Evolutionary conservation across 2,329 filamentous ascomycete species (phyloP).

Genomic region (Calonectria pseudoturangicola): DNA sequence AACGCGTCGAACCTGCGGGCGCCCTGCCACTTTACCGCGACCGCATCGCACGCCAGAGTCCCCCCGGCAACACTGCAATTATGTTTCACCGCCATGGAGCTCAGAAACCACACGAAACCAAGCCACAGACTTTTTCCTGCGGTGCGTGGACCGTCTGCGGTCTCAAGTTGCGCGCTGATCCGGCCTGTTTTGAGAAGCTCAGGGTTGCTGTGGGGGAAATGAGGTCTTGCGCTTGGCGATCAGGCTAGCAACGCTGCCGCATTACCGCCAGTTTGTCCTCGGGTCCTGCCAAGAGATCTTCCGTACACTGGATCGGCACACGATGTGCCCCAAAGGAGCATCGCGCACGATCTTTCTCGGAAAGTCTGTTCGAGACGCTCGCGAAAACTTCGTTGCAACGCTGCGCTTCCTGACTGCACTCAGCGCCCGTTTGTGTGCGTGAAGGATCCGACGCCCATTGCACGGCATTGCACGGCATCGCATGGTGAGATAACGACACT

Average conservation of each 20-base stretch:
- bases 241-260: constrained; percentile 20
- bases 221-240: constrained; percentile 31
- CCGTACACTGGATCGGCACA: constrained; percentile 11
- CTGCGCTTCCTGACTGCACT: background rate
- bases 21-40: constrained; percentile 7
- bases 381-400: background rate
- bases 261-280: constrained; percentile 19
- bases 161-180: background rate
- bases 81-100: constrained; percentile 13
- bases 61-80: no score
- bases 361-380: constrained; percentile 9
- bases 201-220: constrained; percentile 29
- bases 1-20: constrained; percentile 39
- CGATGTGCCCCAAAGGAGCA: constrained; percentile 28
- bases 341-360: constrained; percentile 20
- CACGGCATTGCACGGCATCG: background rate
- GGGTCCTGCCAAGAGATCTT: constrained; percentile 16
- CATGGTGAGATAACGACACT: background rate
- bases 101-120: constrained; percentile 11
- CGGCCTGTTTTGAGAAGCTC: background rate
- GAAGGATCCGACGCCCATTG: background rate
- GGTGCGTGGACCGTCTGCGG: background rate
- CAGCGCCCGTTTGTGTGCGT: background rate
- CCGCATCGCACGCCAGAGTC: background rate
- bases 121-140: background rate